Percentiles rank a stretch among this genome's conserved stretches.
phyloP scores from a whole-genome alignment of 805 yeast species.

The Yarrowia hollandica region DNA sequence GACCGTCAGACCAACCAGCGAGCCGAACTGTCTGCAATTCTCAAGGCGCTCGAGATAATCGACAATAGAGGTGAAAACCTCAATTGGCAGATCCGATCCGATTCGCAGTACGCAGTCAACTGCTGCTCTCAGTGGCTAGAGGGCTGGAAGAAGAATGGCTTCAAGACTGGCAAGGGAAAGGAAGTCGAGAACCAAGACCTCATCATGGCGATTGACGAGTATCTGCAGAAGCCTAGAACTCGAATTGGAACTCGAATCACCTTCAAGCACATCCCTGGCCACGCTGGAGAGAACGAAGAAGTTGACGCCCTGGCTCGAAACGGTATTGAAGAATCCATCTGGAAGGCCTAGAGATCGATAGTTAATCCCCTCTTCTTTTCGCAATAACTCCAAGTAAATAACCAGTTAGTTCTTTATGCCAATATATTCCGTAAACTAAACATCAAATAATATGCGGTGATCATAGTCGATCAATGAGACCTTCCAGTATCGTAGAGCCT shows the following conservation, averaged over 20 bases:
- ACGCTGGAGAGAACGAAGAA: conserved; percentile 9
- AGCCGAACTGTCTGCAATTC: conserved; percentile 53
- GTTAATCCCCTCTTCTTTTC: neutral
- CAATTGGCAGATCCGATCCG: conserved; percentile 70
- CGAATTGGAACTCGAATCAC: conserved; percentile 10
- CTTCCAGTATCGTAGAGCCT: no score
- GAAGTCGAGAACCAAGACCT: conserved; percentile 24
- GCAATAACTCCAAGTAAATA: neutral
- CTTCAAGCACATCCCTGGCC: conserved; percentile 14
- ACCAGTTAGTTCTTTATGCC: no score
- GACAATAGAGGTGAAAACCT: conserved; percentile 55
- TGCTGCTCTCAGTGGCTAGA: conserved; percentile 28
- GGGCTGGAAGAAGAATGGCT: conserved; percentile 24
- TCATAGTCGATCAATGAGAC: no score
- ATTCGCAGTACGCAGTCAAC: conserved; percentile 78
- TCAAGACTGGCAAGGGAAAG: conserved; percentile 16
- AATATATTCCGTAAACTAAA: no score
- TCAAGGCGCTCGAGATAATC: conserved; percentile 23
- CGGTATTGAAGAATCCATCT: neutral
- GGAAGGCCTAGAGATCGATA: neutral
- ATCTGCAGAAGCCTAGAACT: conserved; percentile 6
- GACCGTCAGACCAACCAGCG: conserved; percentile 62
- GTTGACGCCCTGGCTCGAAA: conserved; percentile 1
- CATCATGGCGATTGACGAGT: conserved; percentile 18
- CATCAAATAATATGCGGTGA: no score